phyloP scores from a whole-genome alignment of 2,329 filamentous ascomycete genomes.

The Ophiostoma triangulosporum region DNA sequence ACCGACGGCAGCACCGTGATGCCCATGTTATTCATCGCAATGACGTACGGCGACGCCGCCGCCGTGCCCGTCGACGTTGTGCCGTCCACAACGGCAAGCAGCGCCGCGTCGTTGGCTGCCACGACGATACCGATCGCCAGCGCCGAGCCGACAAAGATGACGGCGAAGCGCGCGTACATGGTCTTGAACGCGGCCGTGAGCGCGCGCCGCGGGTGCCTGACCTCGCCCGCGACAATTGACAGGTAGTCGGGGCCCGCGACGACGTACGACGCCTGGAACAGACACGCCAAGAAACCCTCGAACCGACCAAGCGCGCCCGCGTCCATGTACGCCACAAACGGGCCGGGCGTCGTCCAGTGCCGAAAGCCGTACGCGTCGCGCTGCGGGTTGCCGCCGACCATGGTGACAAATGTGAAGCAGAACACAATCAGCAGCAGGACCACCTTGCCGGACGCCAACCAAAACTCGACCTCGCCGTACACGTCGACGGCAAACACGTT shows the following conservation, averaged over 20 bases:
- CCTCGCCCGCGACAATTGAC: constrained; percentile 55
- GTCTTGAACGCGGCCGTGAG: constrained; percentile 55
- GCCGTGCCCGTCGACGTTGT: constrained; percentile 21
- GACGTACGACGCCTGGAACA: constrained; percentile 26
- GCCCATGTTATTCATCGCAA: constrained; percentile 54
- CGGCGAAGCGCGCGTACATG: constrained; percentile 54
- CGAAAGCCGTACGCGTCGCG: constrained; percentile 30
- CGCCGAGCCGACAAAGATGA: constrained; percentile 55
- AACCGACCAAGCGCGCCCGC: constrained; percentile 27
- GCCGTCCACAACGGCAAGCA: constrained; percentile 27
- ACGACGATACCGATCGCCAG: constrained; percentile 55
- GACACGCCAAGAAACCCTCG: constrained; percentile 16
- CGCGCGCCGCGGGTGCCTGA: constrained; percentile 52
- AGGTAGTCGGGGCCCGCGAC: constrained; percentile 45
- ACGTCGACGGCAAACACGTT: constrained; percentile 23
- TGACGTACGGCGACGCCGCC: constrained; percentile 51
- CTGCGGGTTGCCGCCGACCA: constrained; percentile 41
- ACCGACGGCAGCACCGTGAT: constrained; percentile 56
- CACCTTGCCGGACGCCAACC: constrained; percentile 32
- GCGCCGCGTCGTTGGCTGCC: constrained; percentile 37
- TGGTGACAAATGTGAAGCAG: constrained; percentile 40
- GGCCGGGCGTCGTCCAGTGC: constrained; percentile 30
- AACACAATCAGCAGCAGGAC: constrained; percentile 42
- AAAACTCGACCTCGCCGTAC: constrained; percentile 31
- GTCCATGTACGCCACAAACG: constrained; percentile 23